A percentile compares a stretch with the other conserved stretches of the same genome.
Conservation (phyloP, 2,329 filamentous ascomycete species). For the Nothophoma quercina region DNA sequence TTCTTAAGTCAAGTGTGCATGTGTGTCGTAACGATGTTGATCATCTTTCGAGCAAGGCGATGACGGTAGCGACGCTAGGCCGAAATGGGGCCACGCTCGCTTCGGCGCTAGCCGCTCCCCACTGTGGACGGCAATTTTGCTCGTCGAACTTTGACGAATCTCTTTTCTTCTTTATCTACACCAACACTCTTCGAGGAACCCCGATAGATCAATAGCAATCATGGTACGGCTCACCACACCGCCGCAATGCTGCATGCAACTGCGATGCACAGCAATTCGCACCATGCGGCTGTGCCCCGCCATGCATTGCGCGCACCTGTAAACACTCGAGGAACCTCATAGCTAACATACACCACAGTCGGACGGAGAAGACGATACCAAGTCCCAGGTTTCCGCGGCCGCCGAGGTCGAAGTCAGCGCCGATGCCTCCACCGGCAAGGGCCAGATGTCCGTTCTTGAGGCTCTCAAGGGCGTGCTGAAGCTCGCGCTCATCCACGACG, state of each 20-base stretch:
- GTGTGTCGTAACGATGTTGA: too few relatives aligned
- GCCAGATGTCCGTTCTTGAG: conserved; percentile 97
- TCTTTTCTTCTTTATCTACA: conserved; percentile 29
- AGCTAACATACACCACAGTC: conserved; percentile 67
- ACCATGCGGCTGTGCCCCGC: conserved; percentile 5
- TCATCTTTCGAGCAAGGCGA: too few relatives aligned
- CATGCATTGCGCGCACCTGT: conserved; percentile 8
- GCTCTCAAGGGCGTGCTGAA: conserved; percentile 99
- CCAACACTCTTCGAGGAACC: conserved; percentile 54
- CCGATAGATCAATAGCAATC: conserved; percentile 51
- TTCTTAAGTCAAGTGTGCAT: too few relatives aligned
- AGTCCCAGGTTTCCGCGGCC: conserved; percentile 76
- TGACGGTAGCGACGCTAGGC: too few relatives aligned
- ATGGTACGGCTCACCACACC: conserved; percentile 45
- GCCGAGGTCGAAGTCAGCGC: conserved; percentile 95
- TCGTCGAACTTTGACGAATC: conserved; percentile 21
- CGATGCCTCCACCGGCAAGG: conserved; percentile 79
- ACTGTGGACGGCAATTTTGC: conserved; percentile 7
- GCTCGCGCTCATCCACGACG: conserved; percentile 99
- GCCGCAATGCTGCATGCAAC: conserved; percentile 5
- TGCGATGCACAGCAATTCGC: neutral
- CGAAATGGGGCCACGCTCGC: too few relatives aligned
- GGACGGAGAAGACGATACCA: conserved; percentile 99
- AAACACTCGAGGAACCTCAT: conserved; percentile 14
- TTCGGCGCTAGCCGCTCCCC: conserved; percentile 10